phyloP scores from a whole-genome alignment of 2,329 filamentous ascomycete species.

The Scytalidium lignicola region DNA sequence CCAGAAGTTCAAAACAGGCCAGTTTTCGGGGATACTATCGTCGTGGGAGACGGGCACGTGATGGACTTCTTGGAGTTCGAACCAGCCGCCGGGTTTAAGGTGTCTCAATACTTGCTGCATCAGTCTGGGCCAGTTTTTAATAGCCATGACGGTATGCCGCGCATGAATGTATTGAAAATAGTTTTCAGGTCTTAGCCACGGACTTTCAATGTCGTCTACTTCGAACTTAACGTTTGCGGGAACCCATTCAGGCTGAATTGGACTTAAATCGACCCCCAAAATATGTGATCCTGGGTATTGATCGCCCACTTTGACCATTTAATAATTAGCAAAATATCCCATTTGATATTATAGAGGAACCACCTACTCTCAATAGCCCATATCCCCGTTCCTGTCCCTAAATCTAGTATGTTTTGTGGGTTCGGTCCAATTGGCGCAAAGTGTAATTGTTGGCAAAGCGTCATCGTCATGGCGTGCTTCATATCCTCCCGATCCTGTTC shows the following conservation, averaged over 20 bases:
- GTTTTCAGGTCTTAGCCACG: slow-evolving; percentile 46
- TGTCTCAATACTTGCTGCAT: slow-evolving; percentile 41
- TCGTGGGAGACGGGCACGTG: slow-evolving; percentile 43
- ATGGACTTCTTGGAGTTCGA: slow-evolving; percentile 51
- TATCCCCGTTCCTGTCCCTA: slow-evolving; percentile 36
- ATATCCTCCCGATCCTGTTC: slow-evolving; percentile 56
- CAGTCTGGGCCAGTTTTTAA: slow-evolving; percentile 49
- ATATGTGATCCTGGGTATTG: slow-evolving; percentile 22
- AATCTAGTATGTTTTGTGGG: slow-evolving; percentile 30
- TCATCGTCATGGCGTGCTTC: slow-evolving; percentile 44
- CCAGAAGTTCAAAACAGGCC: slow-evolving; percentile 40
- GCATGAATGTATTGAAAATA: slow-evolving; percentile 58
- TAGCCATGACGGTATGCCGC: slow-evolving; percentile 50
- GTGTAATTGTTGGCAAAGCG: slow-evolving; percentile 1
- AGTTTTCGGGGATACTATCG: slow-evolving; percentile 31
- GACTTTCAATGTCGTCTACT: slow-evolving; percentile 43
- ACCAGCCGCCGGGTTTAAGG: slow-evolving; percentile 49
- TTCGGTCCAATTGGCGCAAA: slow-evolving; percentile 20
- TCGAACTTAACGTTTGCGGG: slow-evolving; percentile 45
- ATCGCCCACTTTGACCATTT: slow-evolving; percentile 18
- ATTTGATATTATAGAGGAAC: too few species aligned
- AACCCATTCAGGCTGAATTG: slow-evolving; percentile 35
- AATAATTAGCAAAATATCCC: too few species aligned
- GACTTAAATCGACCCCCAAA: slow-evolving; percentile 36
- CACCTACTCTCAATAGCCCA: too few species aligned